Base-by-base conservation (phyloP, 495 filamentous ascomycete species). In the Aspergillus funiculosus region DNA sequence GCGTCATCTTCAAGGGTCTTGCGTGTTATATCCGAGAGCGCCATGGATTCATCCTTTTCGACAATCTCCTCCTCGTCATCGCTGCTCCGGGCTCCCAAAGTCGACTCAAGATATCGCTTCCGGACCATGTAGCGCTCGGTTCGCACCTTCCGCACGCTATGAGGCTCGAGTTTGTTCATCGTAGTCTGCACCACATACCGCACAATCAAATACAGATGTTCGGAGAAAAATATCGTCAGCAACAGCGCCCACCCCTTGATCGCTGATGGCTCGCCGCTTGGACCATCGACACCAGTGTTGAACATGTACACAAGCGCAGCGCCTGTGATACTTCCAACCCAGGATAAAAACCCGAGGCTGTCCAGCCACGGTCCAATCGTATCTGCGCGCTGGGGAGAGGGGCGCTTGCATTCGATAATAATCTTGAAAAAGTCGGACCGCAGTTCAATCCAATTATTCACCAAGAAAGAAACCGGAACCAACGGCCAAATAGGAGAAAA, bases 401-500 rank as follows among this genome's bases (percentile, higher is more conserved):
- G 94, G 7, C 92, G 77, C 53, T 87, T 84, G 74, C 87, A 91
- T 61, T 89, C 86, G 42, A 87, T 69, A 52, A 89, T 89, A 51
- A 98, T 98, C 58, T 98, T 98, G 64, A 90, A 78, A 11, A 94
- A 91, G 50, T 98, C 92, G 17, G 85, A 85, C 19, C 92, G 85
- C 10, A 96, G 78, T 54, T 98, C 94, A 39, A 98, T 60, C 92
- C 92, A 98, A 69, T 98, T 92, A 64, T 96, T 96, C 64, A 94
- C 70, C 7, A 96, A 66, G 75, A 97, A 98, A 0, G 87, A 92
- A 25, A 89, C 74, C 0, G 84, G 81, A 0, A 90, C 87, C 4
- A 97, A 71, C 0, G 92, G 92, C 92, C 92, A 98, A 31, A 90
- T 75, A 2, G 92, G 85, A 2, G 86, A 89, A 69, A 98, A 98